Percentiles rank a stretch among this genome's conserved stretches.
Conservation (phyloP, 176 grass and related monocot genomes). For the Zoysia pacifica region DNA sequence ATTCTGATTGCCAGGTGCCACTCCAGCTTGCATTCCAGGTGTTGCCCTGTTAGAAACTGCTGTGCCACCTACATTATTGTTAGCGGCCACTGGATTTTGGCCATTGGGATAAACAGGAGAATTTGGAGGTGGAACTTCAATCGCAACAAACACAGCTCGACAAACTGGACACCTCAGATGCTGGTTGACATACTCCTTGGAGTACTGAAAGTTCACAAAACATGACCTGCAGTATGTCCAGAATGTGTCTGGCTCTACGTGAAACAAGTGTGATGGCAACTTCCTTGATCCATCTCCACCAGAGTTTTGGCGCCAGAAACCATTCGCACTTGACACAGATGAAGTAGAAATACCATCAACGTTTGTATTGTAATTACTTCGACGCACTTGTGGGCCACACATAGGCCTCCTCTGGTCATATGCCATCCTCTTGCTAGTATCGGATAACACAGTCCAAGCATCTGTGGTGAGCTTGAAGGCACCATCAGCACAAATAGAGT, state of each 20-base stretch:
- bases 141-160: conserved; percentile 38
- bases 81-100: conserved; percentile 7
- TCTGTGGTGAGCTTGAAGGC: conserved; percentile 66
- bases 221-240: conserved; percentile 63
- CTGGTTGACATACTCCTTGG: conserved; percentile 38
- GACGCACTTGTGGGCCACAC: conserved; percentile 14
- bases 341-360: background rate
- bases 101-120: background rate
- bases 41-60: conserved; percentile 24
- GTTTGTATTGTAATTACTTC: conserved; percentile 25
- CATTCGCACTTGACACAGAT: conserved; percentile 8
- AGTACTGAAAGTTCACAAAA: conserved; percentile 45
- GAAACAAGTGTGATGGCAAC: background rate
- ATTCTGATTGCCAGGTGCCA: conserved; percentile 28
- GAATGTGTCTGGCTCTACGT: conserved; percentile 45
- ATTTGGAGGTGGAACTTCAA: conserved; percentile 38
- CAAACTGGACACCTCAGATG: conserved; percentile 42
- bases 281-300: conserved; percentile 1
- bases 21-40: conserved; percentile 33
- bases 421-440: conserved; percentile 47
- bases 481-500: conserved; percentile 53
- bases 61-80: conserved; percentile 5
- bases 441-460: conserved; percentile 68
- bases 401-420: conserved; percentile 52
- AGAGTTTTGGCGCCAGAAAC: background rate